Percentiles rank a stretch among this genome's conserved stretches.
phyloP scores from a whole-genome alignment of 2,329 filamentous ascomycete species.

The Blastomyces parvus region DNA sequence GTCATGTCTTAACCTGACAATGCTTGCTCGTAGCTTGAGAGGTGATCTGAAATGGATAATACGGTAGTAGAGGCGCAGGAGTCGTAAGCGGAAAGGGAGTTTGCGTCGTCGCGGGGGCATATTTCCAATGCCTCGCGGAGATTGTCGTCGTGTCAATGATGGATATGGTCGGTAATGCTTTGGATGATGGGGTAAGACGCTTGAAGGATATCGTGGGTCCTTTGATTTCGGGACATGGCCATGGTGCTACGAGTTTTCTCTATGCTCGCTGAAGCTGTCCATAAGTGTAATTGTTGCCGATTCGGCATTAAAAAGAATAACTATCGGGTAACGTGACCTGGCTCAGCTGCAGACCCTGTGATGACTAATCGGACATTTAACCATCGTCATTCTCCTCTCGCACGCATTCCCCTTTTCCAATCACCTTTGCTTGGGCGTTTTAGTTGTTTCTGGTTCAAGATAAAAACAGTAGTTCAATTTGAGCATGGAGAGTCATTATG shows the following conservation, averaged over 20 bases:
- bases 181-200: neutral
- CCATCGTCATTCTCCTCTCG: neutral
- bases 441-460: neutral
- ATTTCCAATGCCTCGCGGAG: neutral
- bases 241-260: neutral
- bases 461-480: neutral
- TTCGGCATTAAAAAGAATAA: neutral
- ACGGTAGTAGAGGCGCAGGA: slow-evolving; percentile 1
- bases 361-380: neutral
- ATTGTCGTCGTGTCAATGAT: neutral
- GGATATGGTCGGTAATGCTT: neutral
- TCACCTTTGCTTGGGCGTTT: neutral
- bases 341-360: neutral
- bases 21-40: slow-evolving; percentile 18
- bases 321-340: neutral
- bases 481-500: slow-evolving; percentile 15
- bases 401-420: neutral
- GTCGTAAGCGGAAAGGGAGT: neutral
- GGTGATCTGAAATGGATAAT: slow-evolving; percentile 11
- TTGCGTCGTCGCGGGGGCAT: slow-evolving; percentile 1
- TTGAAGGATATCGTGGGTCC: neutral
- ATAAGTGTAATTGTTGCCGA: neutral
- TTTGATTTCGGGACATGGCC: neutral
- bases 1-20: slow-evolving; percentile 17
- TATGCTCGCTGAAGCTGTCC: neutral